Conservation (phyloP, 1,139 yeast species). For the Candida sanyaensis region DNA sequence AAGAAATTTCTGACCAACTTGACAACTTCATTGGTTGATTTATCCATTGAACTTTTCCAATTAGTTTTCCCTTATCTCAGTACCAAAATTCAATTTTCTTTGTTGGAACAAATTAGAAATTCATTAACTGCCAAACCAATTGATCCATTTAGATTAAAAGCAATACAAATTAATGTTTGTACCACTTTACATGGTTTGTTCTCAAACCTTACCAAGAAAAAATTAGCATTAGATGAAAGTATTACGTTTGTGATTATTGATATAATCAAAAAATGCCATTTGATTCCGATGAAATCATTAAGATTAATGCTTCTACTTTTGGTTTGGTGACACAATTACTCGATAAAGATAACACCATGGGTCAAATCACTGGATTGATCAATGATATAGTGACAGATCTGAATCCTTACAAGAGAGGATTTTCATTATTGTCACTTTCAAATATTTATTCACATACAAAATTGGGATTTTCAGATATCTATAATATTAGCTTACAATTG, state of each 20-base stretch:
- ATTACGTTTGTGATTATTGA: conserved; percentile 57
- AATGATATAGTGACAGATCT: conserved; percentile 55
- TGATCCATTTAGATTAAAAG: conserved; percentile 41
- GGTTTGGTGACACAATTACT: conserved; percentile 58
- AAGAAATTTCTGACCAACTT: conserved; percentile 32
- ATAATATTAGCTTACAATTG: conserved; percentile 61
- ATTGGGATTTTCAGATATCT: conserved; percentile 41
- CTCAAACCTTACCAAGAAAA: conserved; percentile 29
- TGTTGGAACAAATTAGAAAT: conserved; percentile 75
- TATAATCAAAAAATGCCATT: conserved; percentile 52
- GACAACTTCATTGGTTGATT: conserved; percentile 65
- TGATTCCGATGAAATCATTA: conserved; percentile 38
- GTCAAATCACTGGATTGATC: conserved; percentile 54
- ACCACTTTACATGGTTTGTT: conserved; percentile 65
- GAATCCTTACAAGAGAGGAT: conserved; percentile 67
- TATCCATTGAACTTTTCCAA: conserved; percentile 76
- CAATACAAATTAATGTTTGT: conserved; percentile 61
- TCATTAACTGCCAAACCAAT: conserved; percentile 35
- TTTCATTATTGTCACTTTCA: conserved; percentile 60
- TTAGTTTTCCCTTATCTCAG: conserved; percentile 71
- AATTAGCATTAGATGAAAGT: conserved; percentile 37
- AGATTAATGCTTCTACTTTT: conserved; percentile 63
- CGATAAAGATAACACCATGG: conserved; percentile 36
- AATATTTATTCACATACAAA: conserved; percentile 51
- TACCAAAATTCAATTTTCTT: conserved; percentile 81